Conservation (phyloP, 352 stramenopile genomes). For the Phytophthora crassamura region DNA sequence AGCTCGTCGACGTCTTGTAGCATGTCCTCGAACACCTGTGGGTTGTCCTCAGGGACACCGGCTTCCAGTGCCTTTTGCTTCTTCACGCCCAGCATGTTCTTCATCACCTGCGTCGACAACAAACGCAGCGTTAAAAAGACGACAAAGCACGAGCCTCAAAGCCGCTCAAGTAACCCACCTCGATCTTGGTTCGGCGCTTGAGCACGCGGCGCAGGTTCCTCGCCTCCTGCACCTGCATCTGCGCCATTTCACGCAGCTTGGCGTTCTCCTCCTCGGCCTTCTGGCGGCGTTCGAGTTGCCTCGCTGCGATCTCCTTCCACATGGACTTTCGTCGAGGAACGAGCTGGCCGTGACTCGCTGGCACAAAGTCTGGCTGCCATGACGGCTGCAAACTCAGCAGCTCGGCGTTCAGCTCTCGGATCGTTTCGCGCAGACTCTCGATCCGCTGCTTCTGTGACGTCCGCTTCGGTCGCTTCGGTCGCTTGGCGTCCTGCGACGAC, state of each 20-base stretch:
- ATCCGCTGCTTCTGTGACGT: constrained; percentile 33
- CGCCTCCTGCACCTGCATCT: constrained; percentile 35
- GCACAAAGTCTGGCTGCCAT: neutral
- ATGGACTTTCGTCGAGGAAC: constrained; percentile 14
- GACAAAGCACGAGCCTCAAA: neutral
- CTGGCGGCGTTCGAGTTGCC: constrained; percentile 26
- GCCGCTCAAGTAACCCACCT: constrained; percentile 10
- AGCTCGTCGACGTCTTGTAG: constrained; percentile 30
- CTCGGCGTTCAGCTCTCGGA: constrained; percentile 15
- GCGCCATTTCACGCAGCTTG: constrained; percentile 25
- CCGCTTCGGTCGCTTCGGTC: neutral
- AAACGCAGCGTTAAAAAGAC: neutral
- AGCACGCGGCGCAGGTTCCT: constrained; percentile 32
- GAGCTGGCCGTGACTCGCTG: neutral
- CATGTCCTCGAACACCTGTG: constrained; percentile 21
- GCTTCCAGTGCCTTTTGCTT: constrained; percentile 5
- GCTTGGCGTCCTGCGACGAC: constrained; percentile 15
- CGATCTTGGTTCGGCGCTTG: constrained; percentile 29
- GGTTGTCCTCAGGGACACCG: constrained; percentile 9
- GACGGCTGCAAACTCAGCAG: constrained; percentile 12
- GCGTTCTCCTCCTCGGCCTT: constrained; percentile 34
- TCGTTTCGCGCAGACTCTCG: constrained; percentile 5
- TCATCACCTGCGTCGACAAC: constrained; percentile 21
- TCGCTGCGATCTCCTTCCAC: constrained; percentile 34
- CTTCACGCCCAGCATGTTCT: constrained; percentile 27